Conservation (phyloP, 352 stramenopile species). For the Phytophthora boehmeriae region DNA sequence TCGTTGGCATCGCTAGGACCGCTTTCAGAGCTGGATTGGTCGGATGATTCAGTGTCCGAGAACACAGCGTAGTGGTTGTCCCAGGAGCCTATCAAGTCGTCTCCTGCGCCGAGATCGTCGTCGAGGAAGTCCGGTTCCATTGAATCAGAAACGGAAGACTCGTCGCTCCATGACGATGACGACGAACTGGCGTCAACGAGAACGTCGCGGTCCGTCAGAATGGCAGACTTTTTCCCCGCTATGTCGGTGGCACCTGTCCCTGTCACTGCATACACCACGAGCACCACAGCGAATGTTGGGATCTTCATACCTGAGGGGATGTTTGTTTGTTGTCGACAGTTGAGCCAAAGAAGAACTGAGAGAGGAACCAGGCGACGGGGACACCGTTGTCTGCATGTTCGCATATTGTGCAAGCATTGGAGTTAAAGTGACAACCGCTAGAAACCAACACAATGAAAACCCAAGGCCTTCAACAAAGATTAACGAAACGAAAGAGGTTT, state of each 20-base stretch:
- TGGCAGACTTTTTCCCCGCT: not conserved
- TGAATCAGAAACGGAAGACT: not conserved
- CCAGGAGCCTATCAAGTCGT: slow-evolving; percentile 24
- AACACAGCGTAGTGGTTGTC: slow-evolving; percentile 9
- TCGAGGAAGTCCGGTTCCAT: slow-evolving; percentile 13
- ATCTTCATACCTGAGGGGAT: slow-evolving; percentile 19
- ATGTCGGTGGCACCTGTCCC: slow-evolving; percentile 1
- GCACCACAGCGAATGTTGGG: slow-evolving; percentile 3
- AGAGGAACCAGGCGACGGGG: slow-evolving; percentile 15
- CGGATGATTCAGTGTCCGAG: slow-evolving; percentile 1
- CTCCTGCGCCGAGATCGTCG: slow-evolving; percentile 21
- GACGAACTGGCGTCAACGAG: slow-evolving; percentile 10
- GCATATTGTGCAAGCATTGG: slow-evolving; percentile 8
- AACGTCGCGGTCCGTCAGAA: slow-evolving; percentile 4
- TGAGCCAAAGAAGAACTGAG: slow-evolving; percentile 22
- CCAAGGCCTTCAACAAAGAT: too few relatives aligned
- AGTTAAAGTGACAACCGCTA: too few relatives aligned
- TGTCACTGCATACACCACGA: not conserved
- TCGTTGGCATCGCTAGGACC: not conserved
- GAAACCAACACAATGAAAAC: not conserved
- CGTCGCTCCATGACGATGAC: not conserved
- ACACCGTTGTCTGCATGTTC: slow-evolving; percentile 20
- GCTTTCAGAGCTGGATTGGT: slow-evolving; percentile 5
- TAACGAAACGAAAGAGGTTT: too few relatives aligned
- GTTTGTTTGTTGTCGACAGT: slow-evolving; percentile 13